Evolutionary conservation across 176 grass and related monocot genomes (phyloP), one percentile per base, ranked within the genome.

Genomic region (Canna indica): DNA sequence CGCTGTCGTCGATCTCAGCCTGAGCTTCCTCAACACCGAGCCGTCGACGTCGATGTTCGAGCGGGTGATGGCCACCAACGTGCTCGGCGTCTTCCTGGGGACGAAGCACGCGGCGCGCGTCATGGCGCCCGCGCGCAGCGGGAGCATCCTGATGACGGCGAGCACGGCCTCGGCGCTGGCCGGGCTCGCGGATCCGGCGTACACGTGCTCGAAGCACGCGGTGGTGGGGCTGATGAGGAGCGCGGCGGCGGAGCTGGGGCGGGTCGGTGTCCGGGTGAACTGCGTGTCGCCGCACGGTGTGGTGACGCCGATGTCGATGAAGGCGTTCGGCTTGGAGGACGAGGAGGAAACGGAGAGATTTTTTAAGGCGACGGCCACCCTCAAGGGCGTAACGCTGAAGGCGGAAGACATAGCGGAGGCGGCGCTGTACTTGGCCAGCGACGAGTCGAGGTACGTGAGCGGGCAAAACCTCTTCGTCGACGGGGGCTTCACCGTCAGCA

Each of bases 201-300:
- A 68, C 64, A 45, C 38, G 11, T 68, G 36, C 64, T 45, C 36
- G 36, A 67, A 67, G 64, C 36, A 67, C 38, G 64, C 64, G n/a
- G 36, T 68, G 59, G 28, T 62, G 28, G 59, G 59, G 59, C 14
- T 62, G 59, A 62, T 22, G 29, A 26, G 59, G 59, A 62, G 28
- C 59, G 59, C 28, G 2, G 59, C 59, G 59, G 59, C 59, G 59
- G 59, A 62, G 59, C 59, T 62, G 59, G 59, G 59, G 14, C 11
- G 4, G 26, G 13, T 31, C 14, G 59, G 59, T 1, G 59, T 62
- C 1, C 59, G 59, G 28, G 59, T 30, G 28, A 62, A 62, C 29
- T 62, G 29, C 59, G 59, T 62, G 26, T 62, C 59, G 27, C 59
- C 59, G 28, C 28, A 29, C 13, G 28, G 30, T 1, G 28, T 62